Base-by-base conservation (phyloP, 495 filamentous ascomycete genomes). In the Cercophora scortea region DNA sequence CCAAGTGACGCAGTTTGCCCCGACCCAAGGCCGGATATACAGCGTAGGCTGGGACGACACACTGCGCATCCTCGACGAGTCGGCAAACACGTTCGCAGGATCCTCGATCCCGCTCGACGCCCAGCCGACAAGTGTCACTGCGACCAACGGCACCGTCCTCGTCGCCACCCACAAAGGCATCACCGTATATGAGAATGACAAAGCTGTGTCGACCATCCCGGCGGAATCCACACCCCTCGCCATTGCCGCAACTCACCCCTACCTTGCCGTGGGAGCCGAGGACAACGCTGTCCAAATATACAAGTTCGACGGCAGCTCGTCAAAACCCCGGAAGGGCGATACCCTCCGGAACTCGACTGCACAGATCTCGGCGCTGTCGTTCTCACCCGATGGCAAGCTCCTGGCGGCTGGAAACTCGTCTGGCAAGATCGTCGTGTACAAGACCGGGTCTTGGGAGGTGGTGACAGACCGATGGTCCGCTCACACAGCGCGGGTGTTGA, bases 31-130 rank as follows among this genome's bases (percentile, higher is more conserved):
- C 32, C 73, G 81, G 52, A 80, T 89, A 32, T 90, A 88, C 71
- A 93, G 87, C 69, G 86, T 91, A 13, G 90, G 82, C 59, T 97
- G 93, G 93, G 93, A 98, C 67, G 93, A 98, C 66, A 91, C 88
- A 6, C 79, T 96, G 38, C 87, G 91, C 52, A 84, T 80, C 39
- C 77, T 94, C 54, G 87, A 93, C 54, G 67, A 71, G 45, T 64
- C 72, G 15, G 68, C 70, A 32, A 75, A 72, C 45, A 75, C 70
- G 9, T 81, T 80, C 53, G 57, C 71, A 13, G 74, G 74, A 49
- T 69, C 62, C 13, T 61, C 72, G 4, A 42, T 61, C n/a, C 75
- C 76, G 53, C 67, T 79, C 16, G 64, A 62, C 17, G 69, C 70
- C 16, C 79, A 82, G 47, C 79, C 79, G 10, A 75, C 75, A 59